Evolutionary conservation across 192 early-diverging fungal genomes (phyloP), one percentile per base, ranked within the genome.

Genomic region (Chytriomyces sp.): DNA sequence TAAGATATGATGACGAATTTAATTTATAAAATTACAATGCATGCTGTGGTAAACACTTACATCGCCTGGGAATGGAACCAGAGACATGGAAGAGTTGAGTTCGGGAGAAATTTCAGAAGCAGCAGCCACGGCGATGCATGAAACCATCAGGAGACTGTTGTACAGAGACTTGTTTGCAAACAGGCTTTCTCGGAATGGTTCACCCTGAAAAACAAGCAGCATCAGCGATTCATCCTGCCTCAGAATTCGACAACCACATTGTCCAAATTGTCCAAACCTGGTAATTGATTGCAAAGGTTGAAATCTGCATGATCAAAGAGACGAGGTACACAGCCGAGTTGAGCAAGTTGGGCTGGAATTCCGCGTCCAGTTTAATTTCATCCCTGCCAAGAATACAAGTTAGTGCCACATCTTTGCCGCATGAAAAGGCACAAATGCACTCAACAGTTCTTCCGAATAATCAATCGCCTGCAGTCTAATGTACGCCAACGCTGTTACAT

Each of bases 271-370:
- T 50, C 50, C 44, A 69, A 80, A 90, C 91, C 80, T 97, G 95
- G 85, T 98, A 99, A 87, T 99, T 99, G 86, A 99, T 96, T 11
- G 96, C 98, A 89, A 99, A 99, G 0, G 98, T 99, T 13, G 98
- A 98, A 10, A 99, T 95, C 79, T 99, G 96, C 97, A 98, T 97
- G 67, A 95, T 94, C 35, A 98, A 84, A 64, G 94, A 94, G 46
- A 99, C 93, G 69, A 99, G 81, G 83, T 99, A 99, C 64, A 99
- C 93, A 45, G 91, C 95, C 53, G 92, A 95, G 86, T 99, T 99
- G 50, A 99, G 88, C 74, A 99, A 87, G 81, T 92, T 95, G 20
- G 98, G 96, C 87, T 93, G 87, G 77, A 99, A 99, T 59, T 93
- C 93, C 18, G 91, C 90, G 85, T 99, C 97, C 61, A 97, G 75